phyloP scores from a whole-genome alignment of 768 basidiomycete species.

The Boletus sp. region DNA sequence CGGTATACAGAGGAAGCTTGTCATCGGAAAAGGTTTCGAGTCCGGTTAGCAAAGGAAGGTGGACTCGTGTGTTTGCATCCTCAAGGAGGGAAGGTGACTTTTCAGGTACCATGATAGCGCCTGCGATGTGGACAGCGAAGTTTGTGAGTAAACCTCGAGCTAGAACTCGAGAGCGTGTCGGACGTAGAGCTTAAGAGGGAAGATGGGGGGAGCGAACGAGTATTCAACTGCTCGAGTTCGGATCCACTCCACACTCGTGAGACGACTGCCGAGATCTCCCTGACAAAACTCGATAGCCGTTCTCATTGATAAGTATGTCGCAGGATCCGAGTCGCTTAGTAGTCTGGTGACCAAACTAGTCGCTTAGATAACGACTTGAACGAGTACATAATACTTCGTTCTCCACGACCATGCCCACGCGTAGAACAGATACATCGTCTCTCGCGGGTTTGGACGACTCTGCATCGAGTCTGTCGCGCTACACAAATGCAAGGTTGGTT shows the following conservation, averaged over 20 bases:
- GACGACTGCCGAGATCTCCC: not conserved
- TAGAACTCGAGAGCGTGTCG: not conserved
- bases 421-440: not conserved
- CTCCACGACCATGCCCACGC: constrained; percentile 2
- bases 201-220: not conserved
- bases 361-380: constrained; percentile 14
- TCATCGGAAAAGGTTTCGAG: not conserved
- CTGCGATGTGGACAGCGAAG: not conserved
- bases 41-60: not conserved
- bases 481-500: constrained; percentile 11
- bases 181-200: not conserved
- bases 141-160: not conserved
- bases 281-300: not conserved
- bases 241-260: not conserved
- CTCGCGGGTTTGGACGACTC: constrained; percentile 2
- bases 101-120: constrained; percentile 6
- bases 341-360: too few species aligned
- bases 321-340: too few species aligned
- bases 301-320: not conserved
- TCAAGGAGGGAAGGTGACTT: not conserved
- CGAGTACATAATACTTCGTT: not conserved
- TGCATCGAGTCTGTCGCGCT: constrained; percentile 11
- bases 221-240: not conserved
- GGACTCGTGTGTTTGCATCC: not conserved
- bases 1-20: constrained; percentile 19